A percentile compares a stretch with the other conserved stretches of the same genome.
Evolutionary conservation across 495 filamentous ascomycete genomes (phyloP).

Genomic region (Xylaria venustula): DNA sequence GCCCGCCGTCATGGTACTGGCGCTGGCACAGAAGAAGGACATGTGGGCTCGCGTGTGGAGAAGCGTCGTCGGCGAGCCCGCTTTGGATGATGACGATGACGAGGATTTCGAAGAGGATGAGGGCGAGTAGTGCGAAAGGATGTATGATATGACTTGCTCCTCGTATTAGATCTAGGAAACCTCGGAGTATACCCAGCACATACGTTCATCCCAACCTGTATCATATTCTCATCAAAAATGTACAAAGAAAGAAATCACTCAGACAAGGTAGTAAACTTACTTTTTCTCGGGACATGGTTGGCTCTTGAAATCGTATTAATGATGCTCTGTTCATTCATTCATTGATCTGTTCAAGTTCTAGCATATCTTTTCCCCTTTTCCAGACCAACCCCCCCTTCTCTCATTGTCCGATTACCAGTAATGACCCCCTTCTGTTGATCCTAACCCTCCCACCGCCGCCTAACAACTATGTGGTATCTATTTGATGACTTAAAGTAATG

Average conservation of each 20-base stretch:
- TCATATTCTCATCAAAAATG: constrained; percentile 7
- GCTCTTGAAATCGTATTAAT: not conserved
- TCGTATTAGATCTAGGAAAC: constrained; percentile 9
- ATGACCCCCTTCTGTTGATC: not conserved
- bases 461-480: constrained; percentile 24
- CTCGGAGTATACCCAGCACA: not conserved
- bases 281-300: too few relatives aligned
- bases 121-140: constrained; percentile 45
- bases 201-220: constrained; percentile 9
- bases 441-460: not conserved
- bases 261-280: not conserved
- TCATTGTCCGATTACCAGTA: not conserved
- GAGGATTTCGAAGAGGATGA: constrained; percentile 28
- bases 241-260: not conserved
- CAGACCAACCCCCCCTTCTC: too few relatives aligned
- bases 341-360: not conserved
- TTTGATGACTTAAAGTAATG: constrained; percentile 12
- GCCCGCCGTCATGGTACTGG: constrained; percentile 85
- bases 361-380: not conserved
- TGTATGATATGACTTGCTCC: too few relatives aligned
- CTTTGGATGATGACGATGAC: constrained; percentile 48
- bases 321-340: not conserved
- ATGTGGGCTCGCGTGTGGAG: constrained; percentile 85
- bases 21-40: constrained; percentile 91
- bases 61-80: constrained; percentile 57